A percentile compares a stretch with the other conserved stretches of the same genome.
These are phyloP conservation scores for Cercospora zeae-maydis DNA, from an alignment of 2,329 filamentous ascomycete species.

Conservation along the genomic window DNA sequence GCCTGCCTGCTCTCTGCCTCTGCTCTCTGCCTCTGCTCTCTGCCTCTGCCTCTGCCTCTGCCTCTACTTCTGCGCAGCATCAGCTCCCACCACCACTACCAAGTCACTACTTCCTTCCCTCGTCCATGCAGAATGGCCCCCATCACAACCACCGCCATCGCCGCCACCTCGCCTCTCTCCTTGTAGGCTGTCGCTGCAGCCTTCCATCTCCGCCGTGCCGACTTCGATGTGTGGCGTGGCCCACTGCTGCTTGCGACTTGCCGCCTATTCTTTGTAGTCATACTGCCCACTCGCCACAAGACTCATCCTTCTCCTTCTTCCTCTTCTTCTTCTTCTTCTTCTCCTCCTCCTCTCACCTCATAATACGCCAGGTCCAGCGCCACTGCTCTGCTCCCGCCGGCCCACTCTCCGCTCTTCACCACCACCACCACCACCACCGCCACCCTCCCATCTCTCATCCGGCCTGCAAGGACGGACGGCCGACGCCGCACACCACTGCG, in stretches of 20 bases:
- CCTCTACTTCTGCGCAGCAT: too few species aligned
- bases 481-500: constrained; percentile 4
- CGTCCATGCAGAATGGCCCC: constrained; percentile 5
- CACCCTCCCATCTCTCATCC: neutral
- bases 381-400: neutral
- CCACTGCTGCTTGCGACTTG: constrained; percentile 6
- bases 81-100: constrained; percentile 19
- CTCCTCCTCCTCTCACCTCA: neutral
- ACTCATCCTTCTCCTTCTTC: neutral
- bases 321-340: neutral
- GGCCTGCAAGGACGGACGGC: constrained; percentile 22
- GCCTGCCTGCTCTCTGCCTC: constrained; percentile 2
- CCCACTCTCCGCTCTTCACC: neutral
- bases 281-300: constrained; percentile 6
- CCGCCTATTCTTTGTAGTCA: constrained; percentile 11
- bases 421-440: neutral
- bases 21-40: neutral
- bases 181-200: neutral
- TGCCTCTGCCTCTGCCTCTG: neutral
- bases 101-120: too few species aligned
- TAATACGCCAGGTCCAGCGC: neutral
- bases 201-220: neutral
- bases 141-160: constrained; percentile 8
- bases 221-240: neutral
- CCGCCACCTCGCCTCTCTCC: constrained; percentile 1